Base-by-base conservation (phyloP, 495 filamentous ascomycete species). In the Penicillium cosmopolitanum region DNA sequence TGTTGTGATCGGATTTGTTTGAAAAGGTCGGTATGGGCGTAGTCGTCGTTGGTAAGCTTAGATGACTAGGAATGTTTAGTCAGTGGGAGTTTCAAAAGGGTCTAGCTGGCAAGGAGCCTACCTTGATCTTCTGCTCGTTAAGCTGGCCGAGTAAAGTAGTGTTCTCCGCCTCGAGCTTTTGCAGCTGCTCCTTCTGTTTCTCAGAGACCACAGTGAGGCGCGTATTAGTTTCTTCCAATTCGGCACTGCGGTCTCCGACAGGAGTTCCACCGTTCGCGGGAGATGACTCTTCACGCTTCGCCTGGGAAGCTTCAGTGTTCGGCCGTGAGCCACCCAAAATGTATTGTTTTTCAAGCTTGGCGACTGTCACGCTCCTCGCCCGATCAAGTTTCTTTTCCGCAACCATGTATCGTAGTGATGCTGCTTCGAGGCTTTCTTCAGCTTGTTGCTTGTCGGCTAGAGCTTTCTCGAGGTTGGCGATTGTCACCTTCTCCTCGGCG, bases 331-430 rank as follows among this genome's bases (percentile, higher is more conserved):
- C 81, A 36, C 82, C 83, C 51, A 89, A 78, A 57, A 94, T 85
- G 18, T 91, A 92, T 73, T 97, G 91, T 62, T 89, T 90, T 69
- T 98, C 96, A 55, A 98, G 76, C 67, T 96, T 97, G 55, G 90
- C 88, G n/a, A 96, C 91, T 47, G 93, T 90, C 50, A 88, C 75
- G 66, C 94, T 97, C 69, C 88, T 90, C 7, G 87, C 85, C 35
- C 95, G 86, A 70, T 98, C 95, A 15, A 97, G 81, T 71, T 90
- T 92, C 76, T 94, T 94, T 68, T 98, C 95, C 4, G 95, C 95
- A 58, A 93, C 88, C 84, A 97, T 90, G 63, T 96, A 97, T 54
- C 95, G 87, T 38, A 94, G 77, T 4, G 92, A 94, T 4, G 95
- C 94, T 53, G 81, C 85, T 60, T 96, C 92, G 11, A 97, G 79